Evolutionary conservation across 805 yeast species (phyloP), one percentile per base, ranked within the genome.

Genomic region (Suhomyces xylopsoci): DNA sequence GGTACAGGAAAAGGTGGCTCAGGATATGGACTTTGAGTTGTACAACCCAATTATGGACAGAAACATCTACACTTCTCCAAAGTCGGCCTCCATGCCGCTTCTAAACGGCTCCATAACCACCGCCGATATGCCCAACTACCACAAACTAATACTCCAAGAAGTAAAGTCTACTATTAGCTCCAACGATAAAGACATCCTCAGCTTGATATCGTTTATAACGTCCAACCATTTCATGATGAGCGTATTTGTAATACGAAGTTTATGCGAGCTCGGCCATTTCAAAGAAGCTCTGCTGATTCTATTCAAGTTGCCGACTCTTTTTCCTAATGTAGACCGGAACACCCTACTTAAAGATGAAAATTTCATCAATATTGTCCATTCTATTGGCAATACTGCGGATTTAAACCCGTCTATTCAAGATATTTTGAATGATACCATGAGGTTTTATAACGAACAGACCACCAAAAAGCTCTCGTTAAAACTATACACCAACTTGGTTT

Each of bases 121-220:
- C 2, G 58, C 54, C 8, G 79, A 74, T 53, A 57, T 74, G 20
- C 78, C 79, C 0, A 38, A 52, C 6, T 74, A 73, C 55, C 50
- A 56, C 12, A 42, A 26, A 2, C 53, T 71, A 40, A 10, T 38
- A 1, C 57, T 73, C 14, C 45, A 9, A 47, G 55, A 10, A 45
- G 51, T 3, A 50, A 60, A 20, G 58, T 66, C 26, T 3, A 38
- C 24, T 34, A 38, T 7, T 30, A 54, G 4, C 15, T 51, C 25
- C 17, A 38, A 1, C 46, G 51, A 15, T 54, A 26, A 60, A 7
- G 53, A 60, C 15, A 51, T 65, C 17, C 57, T 62, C 25, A 52
- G 58, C 15, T 51, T 70, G 15, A 44, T 64, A 10, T 56, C 63
- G 1, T 54, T 60, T 14, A 52, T 64, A 24, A 30, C 55, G 10